Base-by-base conservation (phyloP, 169 alveolate genomes). In the Theileria equi region DNA sequence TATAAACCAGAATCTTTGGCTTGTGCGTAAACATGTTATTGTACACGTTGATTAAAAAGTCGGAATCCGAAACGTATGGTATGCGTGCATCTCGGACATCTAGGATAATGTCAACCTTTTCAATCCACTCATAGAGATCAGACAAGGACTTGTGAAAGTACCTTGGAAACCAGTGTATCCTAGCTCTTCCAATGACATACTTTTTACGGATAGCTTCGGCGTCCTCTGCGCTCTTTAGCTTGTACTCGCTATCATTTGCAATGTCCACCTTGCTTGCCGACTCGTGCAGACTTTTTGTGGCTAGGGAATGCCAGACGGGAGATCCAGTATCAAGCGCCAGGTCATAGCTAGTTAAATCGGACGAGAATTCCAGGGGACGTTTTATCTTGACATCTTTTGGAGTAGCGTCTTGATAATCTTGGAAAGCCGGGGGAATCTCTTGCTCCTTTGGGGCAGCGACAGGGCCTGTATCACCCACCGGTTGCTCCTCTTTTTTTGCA, bases 11-110 rank as follows among this genome's bases (percentile, higher is more conserved):
- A 23, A 81, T 67, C 23, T 58, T 76, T 0, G 92, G 92, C 43
- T 81, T 85, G 28, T 71, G 81, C 11, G 92, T 80, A 44, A 67
- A 58, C 55, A 80, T 63, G 49, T 71, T 64, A 50, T 76, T 65
- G 70, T 68, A 85, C 10, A 85, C 69, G 59, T 85, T 81, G 25
- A 85, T 34, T 41, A 85, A 68, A 41, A 61, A 70, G 11, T 81
- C 72, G 25, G 73, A 72, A 36, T 76, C 88, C 38, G 88, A 71
- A n/a, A 80, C 89, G 64, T 58, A 85, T 0, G 92, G 92, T 26
- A 85, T 49, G 31, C 88, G 60, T 17, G 88, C 89, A 60, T 85
- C 88, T 35, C 92, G 31, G 0, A 85, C 92, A 44, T 85, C 92
- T 6, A 85, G 76, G 16, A 85, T 81, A 1, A 85, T 58, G 55